A percentile compares a stretch with the other conserved stretches of the same genome.
Evolutionary conservation across 2,329 filamentous ascomycete genomes (phyloP).

Genomic region (Colletotrichum orbiculare): DNA sequence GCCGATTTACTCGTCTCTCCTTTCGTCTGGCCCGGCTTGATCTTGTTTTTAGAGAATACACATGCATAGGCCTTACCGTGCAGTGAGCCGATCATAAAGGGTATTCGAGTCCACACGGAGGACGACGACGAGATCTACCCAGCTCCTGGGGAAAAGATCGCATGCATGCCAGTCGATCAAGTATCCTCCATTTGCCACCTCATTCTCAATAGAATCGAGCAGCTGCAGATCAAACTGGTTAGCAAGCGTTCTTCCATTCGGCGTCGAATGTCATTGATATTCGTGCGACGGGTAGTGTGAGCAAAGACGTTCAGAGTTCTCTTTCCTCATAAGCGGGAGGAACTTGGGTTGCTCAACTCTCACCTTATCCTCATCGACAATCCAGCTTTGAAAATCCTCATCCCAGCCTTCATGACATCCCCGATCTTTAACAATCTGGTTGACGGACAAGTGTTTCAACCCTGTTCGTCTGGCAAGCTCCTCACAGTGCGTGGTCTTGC

Average conservation of each 20-base stretch:
- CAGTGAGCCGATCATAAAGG: constrained; percentile 85
- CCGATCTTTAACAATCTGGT: constrained; percentile 90
- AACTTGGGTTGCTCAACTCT: constrained; percentile 34
- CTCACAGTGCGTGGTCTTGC: constrained; percentile 94
- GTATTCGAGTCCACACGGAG: constrained; percentile 82
- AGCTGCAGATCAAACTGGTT: constrained; percentile 55
- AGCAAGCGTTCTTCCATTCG: not conserved
- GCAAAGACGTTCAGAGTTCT: too few species aligned
- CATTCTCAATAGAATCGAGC: constrained; percentile 88
- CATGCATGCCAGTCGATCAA: constrained; percentile 99
- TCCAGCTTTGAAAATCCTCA: constrained; percentile 86
- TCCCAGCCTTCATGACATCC: constrained; percentile 90
- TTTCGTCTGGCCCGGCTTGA: too few species aligned
- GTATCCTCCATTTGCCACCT: constrained; percentile 81
- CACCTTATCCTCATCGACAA: constrained; percentile 97
- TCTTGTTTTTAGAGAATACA: too few species aligned
- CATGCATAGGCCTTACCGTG: constrained; percentile 61
- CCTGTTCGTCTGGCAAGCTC: constrained; percentile 80
- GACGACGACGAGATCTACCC: constrained; percentile 96
- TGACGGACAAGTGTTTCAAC: constrained; percentile 86
- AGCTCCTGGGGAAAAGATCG: constrained; percentile 91
- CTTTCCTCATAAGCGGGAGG: too few species aligned
- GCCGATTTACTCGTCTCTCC: constrained; percentile 27
- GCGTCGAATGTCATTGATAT: too few species aligned
- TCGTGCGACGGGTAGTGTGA: too few species aligned